Conservation (phyloP, 495 filamentous ascomycete genomes). For the Annulohypoxylon stygium region DNA sequence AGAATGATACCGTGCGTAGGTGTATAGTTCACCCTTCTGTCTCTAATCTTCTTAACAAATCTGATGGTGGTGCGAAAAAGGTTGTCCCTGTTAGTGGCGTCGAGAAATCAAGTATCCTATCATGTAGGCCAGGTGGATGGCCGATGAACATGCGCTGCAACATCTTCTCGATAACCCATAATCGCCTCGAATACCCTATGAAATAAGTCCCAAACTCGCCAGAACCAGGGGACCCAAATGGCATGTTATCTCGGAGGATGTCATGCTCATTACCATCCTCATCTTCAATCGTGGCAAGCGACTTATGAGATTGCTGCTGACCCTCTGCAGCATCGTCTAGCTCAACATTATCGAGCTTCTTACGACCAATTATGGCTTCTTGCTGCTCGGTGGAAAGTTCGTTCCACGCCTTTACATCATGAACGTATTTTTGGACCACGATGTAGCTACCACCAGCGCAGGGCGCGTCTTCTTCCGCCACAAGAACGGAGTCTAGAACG, state of each 20-base stretch:
- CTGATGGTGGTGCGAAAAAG: slow-evolving; percentile 67
- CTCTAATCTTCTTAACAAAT: slow-evolving; percentile 56
- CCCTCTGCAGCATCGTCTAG: slow-evolving; percentile 64
- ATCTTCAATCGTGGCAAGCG: slow-evolving; percentile 67
- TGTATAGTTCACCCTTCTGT: not conserved
- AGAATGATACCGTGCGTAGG: too few relatives aligned
- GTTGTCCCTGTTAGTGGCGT: slow-evolving; percentile 64
- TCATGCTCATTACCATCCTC: slow-evolving; percentile 64
- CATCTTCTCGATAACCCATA: slow-evolving; percentile 73
- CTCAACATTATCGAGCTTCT: slow-evolving; percentile 69
- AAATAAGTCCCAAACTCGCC: slow-evolving; percentile 71
- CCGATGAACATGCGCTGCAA: slow-evolving; percentile 70
- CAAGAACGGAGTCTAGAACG: slow-evolving; percentile 59
- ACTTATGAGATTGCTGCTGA: slow-evolving; percentile 66
- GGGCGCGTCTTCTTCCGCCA: slow-evolving; percentile 59
- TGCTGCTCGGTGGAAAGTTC: slow-evolving; percentile 64
- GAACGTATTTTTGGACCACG: slow-evolving; percentile 71
- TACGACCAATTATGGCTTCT: slow-evolving; percentile 69
- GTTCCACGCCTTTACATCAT: slow-evolving; percentile 64
- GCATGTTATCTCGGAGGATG: slow-evolving; percentile 72
- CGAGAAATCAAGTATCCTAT: slow-evolving; percentile 68
- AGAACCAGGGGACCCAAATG: slow-evolving; percentile 66
- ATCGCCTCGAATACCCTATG: slow-evolving; percentile 66
- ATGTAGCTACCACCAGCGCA: slow-evolving; percentile 67
- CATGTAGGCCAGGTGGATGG: slow-evolving; percentile 66